Percentiles rank a stretch among this genome's conserved stretches.
Conservation (phyloP, 306 rosid genomes). For the Cucumis sativus region DNA sequence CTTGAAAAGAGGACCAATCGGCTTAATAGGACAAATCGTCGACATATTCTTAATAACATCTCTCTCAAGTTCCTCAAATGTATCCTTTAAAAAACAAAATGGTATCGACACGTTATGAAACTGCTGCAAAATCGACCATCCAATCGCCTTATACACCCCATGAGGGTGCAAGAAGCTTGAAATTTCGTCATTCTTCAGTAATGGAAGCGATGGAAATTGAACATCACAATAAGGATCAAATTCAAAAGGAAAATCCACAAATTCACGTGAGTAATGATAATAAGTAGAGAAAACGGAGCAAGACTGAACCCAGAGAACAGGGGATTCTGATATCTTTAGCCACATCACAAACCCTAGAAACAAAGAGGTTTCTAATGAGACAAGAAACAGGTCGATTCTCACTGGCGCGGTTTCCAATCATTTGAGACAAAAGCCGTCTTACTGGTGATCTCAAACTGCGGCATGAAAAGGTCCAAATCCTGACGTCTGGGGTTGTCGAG, state of each 20-base stretch:
- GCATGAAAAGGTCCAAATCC: not conserved
- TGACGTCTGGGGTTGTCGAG: conserved; percentile 18
- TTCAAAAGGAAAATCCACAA: conserved; percentile 6
- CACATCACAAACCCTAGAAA: conserved; percentile 14
- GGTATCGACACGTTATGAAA: conserved; percentile 5
- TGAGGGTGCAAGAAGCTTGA: conserved; percentile 14
- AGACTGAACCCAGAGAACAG: conserved; percentile 20
- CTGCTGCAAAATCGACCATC: not conserved
- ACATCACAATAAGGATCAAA: not conserved
- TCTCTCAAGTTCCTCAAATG: conserved; percentile 38
- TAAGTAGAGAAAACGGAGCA: conserved; percentile 12
- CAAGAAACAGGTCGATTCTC: conserved; percentile 25
- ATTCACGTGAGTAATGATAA: not conserved
- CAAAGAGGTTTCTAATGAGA: conserved; percentile 12
- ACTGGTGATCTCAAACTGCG: conserved; percentile 27
- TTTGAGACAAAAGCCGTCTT: conserved; percentile 11
- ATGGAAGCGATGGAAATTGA: conserved; percentile 1
- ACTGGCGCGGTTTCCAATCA: conserved; percentile 18
- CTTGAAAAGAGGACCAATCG: conserved; percentile 57
- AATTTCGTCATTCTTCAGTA: conserved; percentile 8
- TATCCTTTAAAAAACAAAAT: conserved; percentile 45
- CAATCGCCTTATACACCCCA: not conserved
- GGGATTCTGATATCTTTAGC: not conserved
- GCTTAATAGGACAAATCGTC: conserved; percentile 9
- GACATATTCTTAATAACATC: conserved; percentile 21